Conservation (phyloP, 1,139 yeast genomes). For the Pichia sp. region DNA sequence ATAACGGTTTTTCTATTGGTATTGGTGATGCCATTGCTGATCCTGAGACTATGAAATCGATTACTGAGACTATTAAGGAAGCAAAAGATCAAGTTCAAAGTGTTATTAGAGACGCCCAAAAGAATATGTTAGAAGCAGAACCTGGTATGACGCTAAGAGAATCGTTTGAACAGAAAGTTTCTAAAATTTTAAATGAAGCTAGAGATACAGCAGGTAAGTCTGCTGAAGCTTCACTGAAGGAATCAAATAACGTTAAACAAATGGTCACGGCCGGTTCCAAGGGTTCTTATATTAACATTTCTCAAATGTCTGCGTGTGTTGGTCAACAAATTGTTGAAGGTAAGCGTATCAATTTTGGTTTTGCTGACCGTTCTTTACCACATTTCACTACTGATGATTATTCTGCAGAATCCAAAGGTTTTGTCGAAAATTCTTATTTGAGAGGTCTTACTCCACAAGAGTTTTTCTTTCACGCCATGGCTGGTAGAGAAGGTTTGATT, state of each 20-base stretch:
- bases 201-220: constrained; percentile 99
- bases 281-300: constrained; percentile 97
- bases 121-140: constrained; percentile 79
- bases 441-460: constrained; percentile 99
- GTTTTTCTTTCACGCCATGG: constrained; percentile 99
- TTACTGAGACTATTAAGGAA: constrained; percentile 85
- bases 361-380: constrained; percentile 91
- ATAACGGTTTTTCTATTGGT: constrained; percentile 97
- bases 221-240: constrained; percentile 93
- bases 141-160: constrained; percentile 99
- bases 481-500: constrained; percentile 99
- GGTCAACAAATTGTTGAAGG: constrained; percentile 99
- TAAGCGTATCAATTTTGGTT: constrained; percentile 97
- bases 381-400: constrained; percentile 98
- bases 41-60: constrained; percentile 88
- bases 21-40: constrained; percentile 99
- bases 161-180: constrained; percentile 95
- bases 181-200: constrained; percentile 92
- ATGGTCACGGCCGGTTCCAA: constrained; percentile 99
- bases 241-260: constrained; percentile 91
- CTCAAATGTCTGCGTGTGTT: constrained; percentile 99
- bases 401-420: constrained; percentile 96
- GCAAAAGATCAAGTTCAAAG: constrained; percentile 93
- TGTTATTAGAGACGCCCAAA: constrained; percentile 87
- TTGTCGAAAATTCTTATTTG: constrained; percentile 92